These are phyloP conservation scores for Prosopis cineraria DNA, from an alignment of 306 rosid species.

Conservation along the genomic window DNA sequence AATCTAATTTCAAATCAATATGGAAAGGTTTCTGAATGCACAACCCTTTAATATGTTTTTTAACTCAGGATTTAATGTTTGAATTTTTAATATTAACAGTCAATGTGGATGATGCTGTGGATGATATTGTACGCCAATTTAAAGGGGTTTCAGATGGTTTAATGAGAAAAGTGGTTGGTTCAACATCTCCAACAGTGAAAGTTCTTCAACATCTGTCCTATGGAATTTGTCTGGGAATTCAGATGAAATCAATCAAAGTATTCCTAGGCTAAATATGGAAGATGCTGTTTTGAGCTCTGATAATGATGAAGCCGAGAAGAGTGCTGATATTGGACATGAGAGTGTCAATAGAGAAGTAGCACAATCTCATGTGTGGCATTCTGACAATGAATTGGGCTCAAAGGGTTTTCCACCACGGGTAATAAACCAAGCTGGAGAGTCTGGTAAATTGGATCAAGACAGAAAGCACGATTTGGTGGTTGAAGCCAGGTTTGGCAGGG, in stretches of 20 bases:
- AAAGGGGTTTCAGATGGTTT: constrained; percentile 96
- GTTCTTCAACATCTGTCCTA: constrained; percentile 40
- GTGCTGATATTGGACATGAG: constrained; percentile 39
- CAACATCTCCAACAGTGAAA: constrained; percentile 52
- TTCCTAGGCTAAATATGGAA: constrained; percentile 44
- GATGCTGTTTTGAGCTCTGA: constrained; percentile 67
- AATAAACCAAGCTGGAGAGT: constrained; percentile 47
- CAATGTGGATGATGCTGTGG: constrained; percentile 96
- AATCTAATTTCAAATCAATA: constrained; percentile 3
- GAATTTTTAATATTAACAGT: constrained; percentile 55
- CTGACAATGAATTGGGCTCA: constrained; percentile 74
- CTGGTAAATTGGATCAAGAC: constrained; percentile 44
- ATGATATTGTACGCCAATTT: constrained; percentile 92
- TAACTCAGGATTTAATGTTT: constrained; percentile 25
- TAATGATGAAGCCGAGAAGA: constrained; percentile 62
- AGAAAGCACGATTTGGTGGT: constrained; percentile 43
- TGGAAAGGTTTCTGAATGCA: neutral
- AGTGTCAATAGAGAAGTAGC: constrained; percentile 41
- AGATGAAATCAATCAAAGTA: constrained; percentile 51
- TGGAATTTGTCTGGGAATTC: constrained; percentile 45
- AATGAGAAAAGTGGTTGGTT: constrained; percentile 71
- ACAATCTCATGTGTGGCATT: constrained; percentile 59
- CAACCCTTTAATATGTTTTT: neutral
- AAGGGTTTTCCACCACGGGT: constrained; percentile 58
- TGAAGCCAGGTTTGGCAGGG: constrained; percentile 52